Evolutionary conservation across 805 yeast species (phyloP).

Genomic region (Alloascoidea africana): DNA sequence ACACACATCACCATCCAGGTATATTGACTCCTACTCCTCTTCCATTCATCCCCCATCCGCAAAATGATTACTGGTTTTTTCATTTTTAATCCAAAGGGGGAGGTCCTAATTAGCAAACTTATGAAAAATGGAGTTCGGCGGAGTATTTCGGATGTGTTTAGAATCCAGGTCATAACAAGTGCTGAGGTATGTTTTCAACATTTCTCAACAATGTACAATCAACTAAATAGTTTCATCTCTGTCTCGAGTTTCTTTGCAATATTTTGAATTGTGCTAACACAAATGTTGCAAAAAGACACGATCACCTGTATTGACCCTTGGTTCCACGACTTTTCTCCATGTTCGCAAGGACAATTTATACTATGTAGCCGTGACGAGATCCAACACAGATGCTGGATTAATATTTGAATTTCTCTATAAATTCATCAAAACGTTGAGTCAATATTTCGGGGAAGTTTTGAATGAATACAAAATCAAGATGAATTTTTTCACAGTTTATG

Average conservation of each 20-base stretch:
- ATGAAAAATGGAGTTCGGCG: constrained; percentile 65
- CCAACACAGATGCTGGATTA: constrained; percentile 71
- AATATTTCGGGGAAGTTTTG: constrained; percentile 21
- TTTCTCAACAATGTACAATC: neutral
- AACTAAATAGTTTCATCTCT: neutral
- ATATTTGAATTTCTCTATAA: constrained; percentile 67
- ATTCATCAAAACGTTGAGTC: constrained; percentile 36
- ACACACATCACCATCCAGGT: too few relatives aligned
- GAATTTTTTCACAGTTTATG: constrained; percentile 59
- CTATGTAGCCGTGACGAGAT: constrained; percentile 80
- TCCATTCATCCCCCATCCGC: constrained; percentile 1
- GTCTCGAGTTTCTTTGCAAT: constrained; percentile 5
- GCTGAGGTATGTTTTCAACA: constrained; percentile 22
- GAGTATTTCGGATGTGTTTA: constrained; percentile 72
- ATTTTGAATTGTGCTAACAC: neutral
- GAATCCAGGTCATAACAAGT: constrained; percentile 79
- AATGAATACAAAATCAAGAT: constrained; percentile 40
- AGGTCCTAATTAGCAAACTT: constrained; percentile 59
- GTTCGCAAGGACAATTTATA: constrained; percentile 49
- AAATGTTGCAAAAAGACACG: constrained; percentile 18
- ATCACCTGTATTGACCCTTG: constrained; percentile 70
- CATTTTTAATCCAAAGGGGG: constrained; percentile 68
- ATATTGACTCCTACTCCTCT: too few relatives aligned
- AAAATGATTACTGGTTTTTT: constrained; percentile 75
- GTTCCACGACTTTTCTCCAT: constrained; percentile 83